Evolutionary conservation across 768 basidiomycete species (phyloP).

Genomic region (Kwoniella botswanensis): DNA sequence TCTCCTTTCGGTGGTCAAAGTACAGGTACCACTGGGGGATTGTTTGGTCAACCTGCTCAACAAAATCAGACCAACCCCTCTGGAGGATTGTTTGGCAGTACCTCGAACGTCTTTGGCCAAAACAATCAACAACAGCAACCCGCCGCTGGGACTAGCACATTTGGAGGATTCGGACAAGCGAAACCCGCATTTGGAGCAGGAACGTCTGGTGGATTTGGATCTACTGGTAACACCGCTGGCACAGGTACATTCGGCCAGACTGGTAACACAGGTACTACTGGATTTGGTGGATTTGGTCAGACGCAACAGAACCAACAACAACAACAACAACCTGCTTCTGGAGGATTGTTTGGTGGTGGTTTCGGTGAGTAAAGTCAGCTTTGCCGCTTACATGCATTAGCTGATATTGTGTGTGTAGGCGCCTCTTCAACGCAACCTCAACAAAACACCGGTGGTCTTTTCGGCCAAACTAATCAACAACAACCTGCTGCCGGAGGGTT

Average conservation of each 20-base stretch:
- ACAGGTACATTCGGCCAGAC: slow-evolving; percentile 49
- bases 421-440: slow-evolving; percentile 19
- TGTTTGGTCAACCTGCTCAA: slow-evolving; percentile 59
- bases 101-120: slow-evolving; percentile 46
- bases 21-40: slow-evolving; percentile 58
- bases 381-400: too few relatives aligned
- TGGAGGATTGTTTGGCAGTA: slow-evolving; percentile 46
- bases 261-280: slow-evolving; percentile 43
- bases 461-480: slow-evolving; percentile 46
- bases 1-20: slow-evolving; percentile 20
- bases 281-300: slow-evolving; percentile 50
- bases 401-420: background rate
- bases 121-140: slow-evolving; percentile 49
- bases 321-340: slow-evolving; percentile 41
- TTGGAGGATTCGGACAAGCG: slow-evolving; percentile 36
- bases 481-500: slow-evolving; percentile 49
- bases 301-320: slow-evolving; percentile 57
- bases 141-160: slow-evolving; percentile 57
- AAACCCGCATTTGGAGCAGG: slow-evolving; percentile 49
- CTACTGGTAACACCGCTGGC: slow-evolving; percentile 17
- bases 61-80: slow-evolving; percentile 51
- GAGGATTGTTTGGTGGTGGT: slow-evolving; percentile 45
- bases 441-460: slow-evolving; percentile 45
- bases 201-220: slow-evolving; percentile 31
- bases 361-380: slow-evolving; percentile 28